Evolutionary conservation across 2,329 filamentous ascomycete species (phyloP).

Genomic region (Alternaria ethzedia): DNA sequence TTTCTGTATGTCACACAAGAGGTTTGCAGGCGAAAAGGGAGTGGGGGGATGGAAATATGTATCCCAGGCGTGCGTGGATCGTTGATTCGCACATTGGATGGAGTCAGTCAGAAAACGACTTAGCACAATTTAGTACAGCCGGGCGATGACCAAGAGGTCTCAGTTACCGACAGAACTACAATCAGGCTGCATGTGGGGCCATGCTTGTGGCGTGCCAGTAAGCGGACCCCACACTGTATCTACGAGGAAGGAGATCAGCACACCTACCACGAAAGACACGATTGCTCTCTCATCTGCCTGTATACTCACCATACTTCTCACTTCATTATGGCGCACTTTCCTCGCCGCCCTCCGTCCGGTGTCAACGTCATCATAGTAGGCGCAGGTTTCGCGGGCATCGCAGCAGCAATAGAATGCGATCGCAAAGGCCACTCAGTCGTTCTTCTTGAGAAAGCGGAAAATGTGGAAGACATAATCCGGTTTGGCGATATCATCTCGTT

Average conservation of each 20-base stretch:
- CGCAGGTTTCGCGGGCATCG: conserved; percentile 65
- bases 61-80: neutral
- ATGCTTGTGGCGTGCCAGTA: neutral
- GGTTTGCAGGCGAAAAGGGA: neutral
- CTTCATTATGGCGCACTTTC: conserved; percentile 19
- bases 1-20: neutral
- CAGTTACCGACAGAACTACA: neutral
- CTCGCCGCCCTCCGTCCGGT: conserved; percentile 24
- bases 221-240: conserved; percentile 5
- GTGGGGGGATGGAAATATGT: neutral
- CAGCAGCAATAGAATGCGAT: conserved; percentile 67
- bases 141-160: neutral
- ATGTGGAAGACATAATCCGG: conserved; percentile 61
- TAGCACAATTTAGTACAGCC: neutral
- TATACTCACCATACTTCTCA: neutral
- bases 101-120: neutral
- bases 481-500: conserved; percentile 69
- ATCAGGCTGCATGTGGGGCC: conserved; percentile 11
- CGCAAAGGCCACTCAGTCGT: conserved; percentile 65
- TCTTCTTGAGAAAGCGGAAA: conserved; percentile 58
- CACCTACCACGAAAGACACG: neutral
- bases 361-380: conserved; percentile 57
- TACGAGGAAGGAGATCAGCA: neutral
- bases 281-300: neutral
- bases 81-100: neutral